Base-by-base conservation (phyloP, 1,284 basidiomycete genomes). In the Schizophyllum amplum region DNA sequence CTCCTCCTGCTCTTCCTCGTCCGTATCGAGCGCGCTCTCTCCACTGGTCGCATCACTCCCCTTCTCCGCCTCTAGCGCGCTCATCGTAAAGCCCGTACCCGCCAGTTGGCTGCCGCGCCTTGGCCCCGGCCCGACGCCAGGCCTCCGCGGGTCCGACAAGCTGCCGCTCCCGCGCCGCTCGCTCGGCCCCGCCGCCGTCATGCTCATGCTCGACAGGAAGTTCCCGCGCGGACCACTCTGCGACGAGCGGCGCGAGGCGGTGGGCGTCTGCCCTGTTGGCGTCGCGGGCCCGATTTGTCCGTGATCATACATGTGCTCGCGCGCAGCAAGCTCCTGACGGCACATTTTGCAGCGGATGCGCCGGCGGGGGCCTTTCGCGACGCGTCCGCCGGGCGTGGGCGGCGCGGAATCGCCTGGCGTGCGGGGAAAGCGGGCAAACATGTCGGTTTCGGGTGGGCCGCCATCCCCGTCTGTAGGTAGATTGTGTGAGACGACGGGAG, bases 241-340 rank as follows among this genome's bases (percentile, higher is more conserved):
- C 58, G 81, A 74, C 25, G 81, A 73, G 48, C 81, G 73, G 15
- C 83, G 72, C 0, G 83, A 86, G 1, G 63, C 57, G 5, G 71
- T 78, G 15, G 82, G 82, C 0, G 82, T 77, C 4, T 73, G 61
- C 0, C 71, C 55, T 15, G 75, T 78, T 2, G 84, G 84, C 0
- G 84, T 86, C 1, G 82, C 73, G 4, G 86, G 81, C 0, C 84
- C 84, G 6, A 88, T 73, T 62, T 89, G 85, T 4, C 91, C 92
- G 66, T 95, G 93, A 67, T 93, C 90, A 58, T 94, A 81, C 87
- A 96, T 93, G 68, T 95, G 90, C 66, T 95, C 93, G 23, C 91
- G 80, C 0, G 90, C 82, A 0, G 94, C 94, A 13, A 96, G 78
- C 65, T 94, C 92, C 57, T 87, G 85, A 60, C 92, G 79, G 75